Evolutionary conservation across 371 early-diverging fungal species (phyloP).

Genomic region (Mortierella sp.): DNA sequence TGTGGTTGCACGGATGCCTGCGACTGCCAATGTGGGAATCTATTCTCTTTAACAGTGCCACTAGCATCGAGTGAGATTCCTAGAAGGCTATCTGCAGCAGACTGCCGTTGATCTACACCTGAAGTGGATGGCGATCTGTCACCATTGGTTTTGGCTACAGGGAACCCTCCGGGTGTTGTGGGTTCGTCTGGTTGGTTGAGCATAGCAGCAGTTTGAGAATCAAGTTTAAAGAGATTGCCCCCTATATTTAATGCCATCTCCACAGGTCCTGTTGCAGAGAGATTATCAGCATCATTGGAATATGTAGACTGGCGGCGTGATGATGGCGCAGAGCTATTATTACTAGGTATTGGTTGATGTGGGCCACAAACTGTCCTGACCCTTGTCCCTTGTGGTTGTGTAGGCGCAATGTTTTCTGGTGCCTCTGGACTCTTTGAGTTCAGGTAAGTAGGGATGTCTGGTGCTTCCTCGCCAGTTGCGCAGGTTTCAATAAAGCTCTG

Average conservation of each 20-base stretch:
- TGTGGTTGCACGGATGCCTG: slow-evolving; percentile 38
- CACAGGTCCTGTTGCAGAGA: slow-evolving; percentile 37
- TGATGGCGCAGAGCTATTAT: slow-evolving; percentile 37
- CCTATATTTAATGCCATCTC: slow-evolving; percentile 68
- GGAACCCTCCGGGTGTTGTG: slow-evolving; percentile 20
- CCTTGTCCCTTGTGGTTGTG: slow-evolving; percentile 32
- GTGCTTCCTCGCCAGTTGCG: slow-evolving; percentile 77
- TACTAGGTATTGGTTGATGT: slow-evolving; percentile 57
- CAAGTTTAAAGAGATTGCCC: slow-evolving; percentile 66
- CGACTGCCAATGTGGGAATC: slow-evolving; percentile 52
- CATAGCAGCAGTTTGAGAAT: slow-evolving; percentile 43
- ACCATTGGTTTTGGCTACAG: slow-evolving; percentile 50
- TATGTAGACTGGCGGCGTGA: slow-evolving; percentile 29
- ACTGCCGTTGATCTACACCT: neutral
- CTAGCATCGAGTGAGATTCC: slow-evolving; percentile 50
- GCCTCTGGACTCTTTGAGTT: neutral
- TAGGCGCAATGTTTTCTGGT: neutral
- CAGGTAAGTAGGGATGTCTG: slow-evolving; percentile 54
- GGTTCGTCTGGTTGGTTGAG: slow-evolving; percentile 15
- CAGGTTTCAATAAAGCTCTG: slow-evolving; percentile 73
- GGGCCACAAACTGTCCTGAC: slow-evolving; percentile 61
- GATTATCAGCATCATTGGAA: slow-evolving; percentile 19
- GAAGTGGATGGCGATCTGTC: slow-evolving; percentile 11
- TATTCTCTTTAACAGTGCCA: slow-evolving; percentile 45
- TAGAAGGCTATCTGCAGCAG: slow-evolving; percentile 23